These are phyloP conservation scores for Tylopilus orsonianus DNA, from an alignment of 1,284 basidiomycete species.

Conservation along the genomic window DNA sequence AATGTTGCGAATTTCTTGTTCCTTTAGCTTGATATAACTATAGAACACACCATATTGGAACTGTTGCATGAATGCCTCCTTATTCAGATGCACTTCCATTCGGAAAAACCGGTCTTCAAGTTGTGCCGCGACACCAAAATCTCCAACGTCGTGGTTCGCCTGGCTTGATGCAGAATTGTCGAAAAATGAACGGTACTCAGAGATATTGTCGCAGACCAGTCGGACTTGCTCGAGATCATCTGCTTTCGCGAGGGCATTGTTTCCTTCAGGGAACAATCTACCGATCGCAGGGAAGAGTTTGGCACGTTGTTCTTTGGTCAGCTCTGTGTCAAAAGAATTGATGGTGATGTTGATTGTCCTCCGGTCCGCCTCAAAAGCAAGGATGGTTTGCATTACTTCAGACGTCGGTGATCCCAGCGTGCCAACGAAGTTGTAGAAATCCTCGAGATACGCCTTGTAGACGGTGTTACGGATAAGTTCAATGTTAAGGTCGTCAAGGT, in stretches of 20 bases:
- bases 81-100: slow-evolving; percentile 92
- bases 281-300: slow-evolving; percentile 94
- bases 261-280: slow-evolving; percentile 92
- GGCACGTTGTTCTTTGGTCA: slow-evolving; percentile 95
- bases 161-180: slow-evolving; percentile 48
- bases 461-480: slow-evolving; percentile 99
- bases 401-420: slow-evolving; percentile 83
- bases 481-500: slow-evolving; percentile 98
- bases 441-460: slow-evolving; percentile 98
- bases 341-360: slow-evolving; percentile 98
- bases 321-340: slow-evolving; percentile 96
- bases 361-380: slow-evolving; percentile 96
- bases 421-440: slow-evolving; percentile 87
- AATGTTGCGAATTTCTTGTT: slow-evolving; percentile 97
- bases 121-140: slow-evolving; percentile 58
- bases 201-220: slow-evolving; percentile 81
- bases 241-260: slow-evolving; percentile 90
- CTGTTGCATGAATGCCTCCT: slow-evolving; percentile 91
- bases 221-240: slow-evolving; percentile 97
- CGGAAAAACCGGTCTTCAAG: slow-evolving; percentile 97
- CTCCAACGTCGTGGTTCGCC: slow-evolving; percentile 44
- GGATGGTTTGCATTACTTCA: slow-evolving; percentile 87
- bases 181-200: slow-evolving; percentile 93
- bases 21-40: slow-evolving; percentile 95
- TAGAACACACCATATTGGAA: slow-evolving; percentile 95